These are phyloP conservation scores for Microglena sp. DNA, from an alignment of 139 green algal species.

Conservation along the genomic window DNA sequence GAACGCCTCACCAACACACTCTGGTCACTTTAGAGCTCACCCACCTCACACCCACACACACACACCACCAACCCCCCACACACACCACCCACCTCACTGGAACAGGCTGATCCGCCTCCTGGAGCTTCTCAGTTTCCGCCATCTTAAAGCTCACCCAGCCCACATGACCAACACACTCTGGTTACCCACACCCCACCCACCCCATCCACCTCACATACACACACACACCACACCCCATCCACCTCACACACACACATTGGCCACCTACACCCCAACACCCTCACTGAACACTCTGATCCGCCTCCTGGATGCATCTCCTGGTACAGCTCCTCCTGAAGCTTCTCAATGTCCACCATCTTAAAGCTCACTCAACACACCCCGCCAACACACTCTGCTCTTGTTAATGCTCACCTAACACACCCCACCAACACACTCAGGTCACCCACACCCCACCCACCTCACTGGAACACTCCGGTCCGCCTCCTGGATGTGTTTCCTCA, in stretches of 20 bases:
- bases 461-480: constrained; percentile 46
- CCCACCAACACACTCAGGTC: not conserved
- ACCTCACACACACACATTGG: not conserved
- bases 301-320: constrained; percentile 87
- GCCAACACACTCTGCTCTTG: not conserved
- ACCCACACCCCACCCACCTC: constrained; percentile 5
- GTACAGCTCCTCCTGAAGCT: constrained; percentile 67
- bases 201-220: not conserved
- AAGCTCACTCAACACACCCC: too few species aligned
- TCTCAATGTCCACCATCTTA: constrained; percentile 67
- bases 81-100: constrained; percentile 3
- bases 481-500: constrained; percentile 78
- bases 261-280: too few species aligned
- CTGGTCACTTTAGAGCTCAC: too few species aligned
- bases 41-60: not conserved
- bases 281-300: constrained; percentile 36
- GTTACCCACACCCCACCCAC: too few species aligned
- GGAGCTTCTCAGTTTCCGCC: constrained; percentile 62
- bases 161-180: not conserved
- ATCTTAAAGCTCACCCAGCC: constrained; percentile 20
- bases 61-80: not conserved
- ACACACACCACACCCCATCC: not conserved
- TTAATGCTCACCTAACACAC: not conserved
- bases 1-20: constrained; percentile 14
- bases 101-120: constrained; percentile 66